Conservation (phyloP, 108 stramenopile species). For the Chaetoceros muelleri region DNA sequence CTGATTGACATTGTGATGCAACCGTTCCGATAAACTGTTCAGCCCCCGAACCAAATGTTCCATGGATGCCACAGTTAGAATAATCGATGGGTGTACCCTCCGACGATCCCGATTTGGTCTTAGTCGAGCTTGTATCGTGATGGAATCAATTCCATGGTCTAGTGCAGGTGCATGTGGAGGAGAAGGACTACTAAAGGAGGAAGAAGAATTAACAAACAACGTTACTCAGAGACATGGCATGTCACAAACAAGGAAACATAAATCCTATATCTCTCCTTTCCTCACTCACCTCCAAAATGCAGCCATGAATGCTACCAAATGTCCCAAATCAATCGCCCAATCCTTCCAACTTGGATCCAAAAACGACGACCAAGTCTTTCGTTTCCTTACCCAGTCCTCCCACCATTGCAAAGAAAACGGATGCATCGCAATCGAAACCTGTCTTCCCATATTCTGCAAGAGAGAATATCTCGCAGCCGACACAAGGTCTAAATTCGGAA, state of each 20-base stretch:
- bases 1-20: conserved; percentile 71
- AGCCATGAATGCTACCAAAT: conserved; percentile 29
- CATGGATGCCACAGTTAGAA: conserved; percentile 38
- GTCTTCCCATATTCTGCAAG: conserved; percentile 9
- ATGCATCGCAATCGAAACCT: conserved; percentile 9
- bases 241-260: not conserved
- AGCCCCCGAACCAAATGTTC: conserved; percentile 55
- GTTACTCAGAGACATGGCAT: too few relatives aligned
- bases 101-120: not conserved
- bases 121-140: conserved; percentile 49
- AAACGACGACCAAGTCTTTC: conserved; percentile 14
- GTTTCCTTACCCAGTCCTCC: not conserved
- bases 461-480: conserved; percentile 39
- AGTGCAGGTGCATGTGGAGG: conserved; percentile 64
- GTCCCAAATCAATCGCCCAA: conserved; percentile 39
- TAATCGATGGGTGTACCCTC: not conserved
- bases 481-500: conserved; percentile 79
- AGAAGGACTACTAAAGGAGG: conserved; percentile 15
- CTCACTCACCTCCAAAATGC: conserved; percentile 17
- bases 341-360: too few relatives aligned
- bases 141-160: conserved; percentile 64
- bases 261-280: too few relatives aligned
- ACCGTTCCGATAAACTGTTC: conserved; percentile 77
- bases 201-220: conserved; percentile 28
- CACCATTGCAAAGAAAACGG: conserved; percentile 5